Base-by-base conservation (phyloP, 768 basidiomycete genomes). In the Trametes gibbosa region DNA sequence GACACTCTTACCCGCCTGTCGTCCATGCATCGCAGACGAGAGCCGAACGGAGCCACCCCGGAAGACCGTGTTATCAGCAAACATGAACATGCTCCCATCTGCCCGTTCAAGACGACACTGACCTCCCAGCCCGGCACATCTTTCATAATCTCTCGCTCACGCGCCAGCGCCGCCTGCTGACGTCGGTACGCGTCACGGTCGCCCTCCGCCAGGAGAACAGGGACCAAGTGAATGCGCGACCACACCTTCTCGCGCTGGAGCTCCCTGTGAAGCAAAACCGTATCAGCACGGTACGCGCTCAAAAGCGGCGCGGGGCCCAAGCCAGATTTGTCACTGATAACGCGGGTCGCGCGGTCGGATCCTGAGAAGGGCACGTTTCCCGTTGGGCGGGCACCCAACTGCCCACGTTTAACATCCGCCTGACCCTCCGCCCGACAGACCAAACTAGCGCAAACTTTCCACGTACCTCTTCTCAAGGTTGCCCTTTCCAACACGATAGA, bases 61-160 rank as follows among this genome's bases (percentile, higher is more conserved):
- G 53, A 63, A 47, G 32, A 61, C 54, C 54, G 53, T 42, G 58
- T 58, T 51, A 52, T 63, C 59, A 65, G 61, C 61, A 50, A 58
- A 58, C 62, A 48, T 41, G 51, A 58, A 46, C 57, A 56, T 56
- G 41, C 35, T 46, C 52, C 41, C 62, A 51, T 50, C 59, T 27
- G 16, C 61, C 56, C 64, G 56, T 61, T 63, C 70, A 65, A 63
- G 62, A 70, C 62, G 61, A 21, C 42, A 80, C 93, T 72, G 74
- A 97, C 95, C 91, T 92, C 86, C 95, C 95, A 98, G 39, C 85
- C 92, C 56, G 81, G 80, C 50, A 98, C 94, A 66, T 93, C 90
- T 75, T 90, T 92, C 96, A 98, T 98, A 68, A 98, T 92, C 75
- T 85, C 90, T 75, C 78, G 80, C 75, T 98, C 97, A 46, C 92